These are phyloP conservation scores for Akanthomyces dipterigenus DNA, from an alignment of 2,329 filamentous ascomycete genomes.

Conservation along the genomic window DNA sequence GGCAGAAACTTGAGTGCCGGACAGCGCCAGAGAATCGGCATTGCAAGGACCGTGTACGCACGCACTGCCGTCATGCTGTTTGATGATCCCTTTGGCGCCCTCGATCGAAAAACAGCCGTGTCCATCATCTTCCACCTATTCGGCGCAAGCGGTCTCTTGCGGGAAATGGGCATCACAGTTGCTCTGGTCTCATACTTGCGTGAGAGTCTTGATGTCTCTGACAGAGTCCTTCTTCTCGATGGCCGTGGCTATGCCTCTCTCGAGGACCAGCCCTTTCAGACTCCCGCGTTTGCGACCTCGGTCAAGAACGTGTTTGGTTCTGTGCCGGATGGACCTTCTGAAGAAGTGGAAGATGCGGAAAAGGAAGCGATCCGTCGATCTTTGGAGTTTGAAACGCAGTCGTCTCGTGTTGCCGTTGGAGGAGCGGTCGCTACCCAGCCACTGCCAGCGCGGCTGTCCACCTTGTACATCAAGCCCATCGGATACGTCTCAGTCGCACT, in stretches of 20 bases:
- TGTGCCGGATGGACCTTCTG: neutral
- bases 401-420: neutral
- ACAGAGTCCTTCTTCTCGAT: constrained; percentile 5
- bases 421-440: neutral
- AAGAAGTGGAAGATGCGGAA: constrained; percentile 6
- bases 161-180: constrained; percentile 9
- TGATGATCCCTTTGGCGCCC: constrained; percentile 2
- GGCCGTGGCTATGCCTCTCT: constrained; percentile 2
- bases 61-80: constrained; percentile 9
- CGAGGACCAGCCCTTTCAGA: constrained; percentile 5
- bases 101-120: constrained; percentile 5
- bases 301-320: neutral
- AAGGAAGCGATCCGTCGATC: constrained; percentile 1
- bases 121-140: constrained; percentile 7
- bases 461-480: neutral
- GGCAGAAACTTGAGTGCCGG: constrained; percentile 1
- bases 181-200: neutral
- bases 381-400: neutral
- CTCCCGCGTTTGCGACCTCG: neutral
- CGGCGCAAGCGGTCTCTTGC: constrained; percentile 1
- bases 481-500: neutral
- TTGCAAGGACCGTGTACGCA: constrained; percentile 3
- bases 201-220: constrained; percentile 4
- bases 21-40: constrained; percentile 2
- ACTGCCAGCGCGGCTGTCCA: neutral